A percentile compares a stretch with the other conserved stretches of the same genome.
Evolutionary conservation across 768 basidiomycete genomes (phyloP).

Genomic region (Boletus edulis): DNA sequence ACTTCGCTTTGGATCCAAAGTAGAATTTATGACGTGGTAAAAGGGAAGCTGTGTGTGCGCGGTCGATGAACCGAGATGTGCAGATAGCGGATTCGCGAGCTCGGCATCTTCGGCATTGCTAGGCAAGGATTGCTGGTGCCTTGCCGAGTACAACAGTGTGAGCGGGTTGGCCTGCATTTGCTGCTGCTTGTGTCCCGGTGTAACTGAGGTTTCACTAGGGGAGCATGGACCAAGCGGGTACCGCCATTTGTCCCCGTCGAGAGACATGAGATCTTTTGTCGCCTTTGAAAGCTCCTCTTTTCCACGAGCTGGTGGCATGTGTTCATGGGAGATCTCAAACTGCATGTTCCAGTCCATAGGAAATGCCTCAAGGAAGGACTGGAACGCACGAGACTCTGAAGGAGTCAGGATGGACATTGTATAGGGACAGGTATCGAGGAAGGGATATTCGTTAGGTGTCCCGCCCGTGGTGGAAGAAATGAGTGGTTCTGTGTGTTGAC

Average conservation of each 20-base stretch:
- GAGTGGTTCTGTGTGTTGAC: neutral
- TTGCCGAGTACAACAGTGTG: constrained; percentile 16
- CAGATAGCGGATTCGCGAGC: constrained; percentile 1
- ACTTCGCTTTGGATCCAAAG: constrained; percentile 8
- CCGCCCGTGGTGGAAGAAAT: neutral
- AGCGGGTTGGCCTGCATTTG: constrained; percentile 19
- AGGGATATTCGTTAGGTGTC: neutral
- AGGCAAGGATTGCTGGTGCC: constrained; percentile 12
- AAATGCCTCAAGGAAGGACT: constrained; percentile 59
- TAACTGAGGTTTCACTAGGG: constrained; percentile 3
- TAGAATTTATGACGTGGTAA: constrained; percentile 9
- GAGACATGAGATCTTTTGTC: constrained; percentile 80
- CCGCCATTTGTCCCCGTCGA: constrained; percentile 48
- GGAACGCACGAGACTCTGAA: constrained; percentile 63
- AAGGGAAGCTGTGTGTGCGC: constrained; percentile 19
- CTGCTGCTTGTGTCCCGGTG: constrained; percentile 11
- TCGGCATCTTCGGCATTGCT: constrained; percentile 9
- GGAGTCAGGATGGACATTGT: constrained; percentile 64
- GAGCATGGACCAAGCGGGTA: constrained; percentile 22
- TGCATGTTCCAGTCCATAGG: constrained; percentile 49
- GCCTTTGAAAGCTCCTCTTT: constrained; percentile 72
- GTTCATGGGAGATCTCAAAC: constrained; percentile 38
- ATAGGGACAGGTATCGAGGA: neutral
- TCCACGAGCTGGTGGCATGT: constrained; percentile 50
- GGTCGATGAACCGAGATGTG: constrained; percentile 2